Conservation (phyloP, 768 basidiomycete species). For the Auricularia sp. region DNA sequence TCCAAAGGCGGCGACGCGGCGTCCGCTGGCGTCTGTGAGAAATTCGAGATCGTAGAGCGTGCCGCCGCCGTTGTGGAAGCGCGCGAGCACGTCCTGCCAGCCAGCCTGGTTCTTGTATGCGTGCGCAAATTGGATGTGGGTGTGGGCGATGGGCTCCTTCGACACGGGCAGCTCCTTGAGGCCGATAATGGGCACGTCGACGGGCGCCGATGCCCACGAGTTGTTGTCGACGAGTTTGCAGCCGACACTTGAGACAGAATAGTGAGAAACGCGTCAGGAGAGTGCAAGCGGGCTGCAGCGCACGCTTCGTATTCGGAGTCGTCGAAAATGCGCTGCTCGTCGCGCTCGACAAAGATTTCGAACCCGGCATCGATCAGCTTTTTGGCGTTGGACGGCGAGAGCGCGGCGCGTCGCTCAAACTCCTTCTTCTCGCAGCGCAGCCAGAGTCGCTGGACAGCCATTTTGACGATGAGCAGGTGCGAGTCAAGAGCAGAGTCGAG, state of each 20-base stretch:
- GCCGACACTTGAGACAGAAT: conserved; percentile 53
- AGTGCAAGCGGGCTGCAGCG: conserved; percentile 4
- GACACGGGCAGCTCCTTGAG: conserved; percentile 92
- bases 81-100: conserved; percentile 76
- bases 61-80: conserved; percentile 77
- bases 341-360: conserved; percentile 83
- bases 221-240: conserved; percentile 82
- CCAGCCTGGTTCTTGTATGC: conserved; percentile 95
- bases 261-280: not conserved
- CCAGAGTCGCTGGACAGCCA: conserved; percentile 47
- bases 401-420: conserved; percentile 85
- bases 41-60: conserved; percentile 95
- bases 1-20: conserved; percentile 95
- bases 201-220: conserved; percentile 78
- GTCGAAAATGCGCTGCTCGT: conserved; percentile 88
- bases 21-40: conserved; percentile 69
- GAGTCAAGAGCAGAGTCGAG: not conserved
- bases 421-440: conserved; percentile 95
- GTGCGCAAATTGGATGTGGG: conserved; percentile 96
- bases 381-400: conserved; percentile 88
- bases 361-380: conserved; percentile 84
- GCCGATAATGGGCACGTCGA: conserved; percentile 73
- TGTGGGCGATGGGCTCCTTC: conserved; percentile 75
- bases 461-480: not conserved
- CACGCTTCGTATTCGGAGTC: conserved; percentile 90